A percentile compares a stretch with the other conserved stretches of the same genome.
Evolutionary conservation across 2,329 filamentous ascomycete species (phyloP).

Genomic region (Paecilomyces niveus): DNA sequence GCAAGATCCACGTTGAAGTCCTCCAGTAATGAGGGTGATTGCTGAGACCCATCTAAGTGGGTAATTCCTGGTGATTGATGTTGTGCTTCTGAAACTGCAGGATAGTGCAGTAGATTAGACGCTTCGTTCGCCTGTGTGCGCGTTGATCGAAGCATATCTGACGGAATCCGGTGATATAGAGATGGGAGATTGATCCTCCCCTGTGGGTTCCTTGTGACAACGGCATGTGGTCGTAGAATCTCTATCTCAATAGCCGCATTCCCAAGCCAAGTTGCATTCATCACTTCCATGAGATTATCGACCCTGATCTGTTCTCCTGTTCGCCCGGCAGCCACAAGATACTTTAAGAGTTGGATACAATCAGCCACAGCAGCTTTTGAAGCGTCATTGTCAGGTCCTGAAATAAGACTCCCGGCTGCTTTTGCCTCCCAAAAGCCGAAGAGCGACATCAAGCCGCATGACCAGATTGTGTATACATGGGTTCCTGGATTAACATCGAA

Average conservation of each 20-base stretch:
- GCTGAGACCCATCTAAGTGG: background rate
- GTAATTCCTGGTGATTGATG: background rate
- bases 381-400: background rate
- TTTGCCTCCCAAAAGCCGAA: slow-evolving; percentile 5
- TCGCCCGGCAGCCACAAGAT: slow-evolving; percentile 1
- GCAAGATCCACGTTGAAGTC: slow-evolving; percentile 5
- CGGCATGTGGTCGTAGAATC: background rate
- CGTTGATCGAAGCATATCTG: too few species aligned
- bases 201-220: too few species aligned
- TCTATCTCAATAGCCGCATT: background rate
- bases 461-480: slow-evolving; percentile 8
- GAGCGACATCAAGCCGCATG: slow-evolving; percentile 7
- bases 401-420: background rate
- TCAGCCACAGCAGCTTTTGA: background rate
- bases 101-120: too few species aligned
- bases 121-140: too few species aligned
- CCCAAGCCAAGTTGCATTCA: background rate
- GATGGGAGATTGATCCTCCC: too few species aligned
- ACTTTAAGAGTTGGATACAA: slow-evolving; percentile 1
- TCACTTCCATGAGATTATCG: slow-evolving; percentile 3
- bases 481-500: slow-evolving; percentile 7
- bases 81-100: background rate
- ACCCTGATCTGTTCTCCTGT: slow-evolving; percentile 4
- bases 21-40: background rate
- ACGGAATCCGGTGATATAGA: too few species aligned